These are phyloP conservation scores for Flaveria ramosissima DNA, from an alignment of 129 eudicot species.

Conservation along the genomic window DNA sequence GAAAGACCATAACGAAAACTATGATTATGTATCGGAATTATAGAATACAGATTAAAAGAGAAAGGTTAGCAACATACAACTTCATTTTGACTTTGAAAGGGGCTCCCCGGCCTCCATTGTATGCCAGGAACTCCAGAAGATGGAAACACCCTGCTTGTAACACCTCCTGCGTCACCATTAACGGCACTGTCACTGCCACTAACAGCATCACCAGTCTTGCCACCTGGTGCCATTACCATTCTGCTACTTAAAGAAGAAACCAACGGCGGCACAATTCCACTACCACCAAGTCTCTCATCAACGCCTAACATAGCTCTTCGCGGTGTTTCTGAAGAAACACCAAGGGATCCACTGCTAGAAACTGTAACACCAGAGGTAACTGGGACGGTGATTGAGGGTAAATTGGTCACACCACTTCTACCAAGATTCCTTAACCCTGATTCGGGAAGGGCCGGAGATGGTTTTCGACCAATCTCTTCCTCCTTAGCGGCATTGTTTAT, in stretches of 20 bases:
- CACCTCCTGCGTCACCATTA: conserved; percentile 56
- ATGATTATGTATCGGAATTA: background rate
- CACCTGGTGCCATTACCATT: conserved; percentile 61
- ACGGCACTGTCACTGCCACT: conserved; percentile 55
- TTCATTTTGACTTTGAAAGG: conserved; percentile 86
- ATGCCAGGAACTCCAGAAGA: conserved; percentile 77
- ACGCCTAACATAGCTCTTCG: conserved; percentile 64
- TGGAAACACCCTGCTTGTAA: conserved; percentile 63
- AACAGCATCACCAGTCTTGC: conserved; percentile 52
- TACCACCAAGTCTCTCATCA: conserved; percentile 69
- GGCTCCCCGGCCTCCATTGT: conserved; percentile 96
- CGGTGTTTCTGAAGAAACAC: conserved; percentile 57
- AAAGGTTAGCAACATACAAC: conserved; percentile 48
- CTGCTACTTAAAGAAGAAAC: conserved; percentile 63
- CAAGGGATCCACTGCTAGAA: conserved; percentile 56
- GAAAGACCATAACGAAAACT: background rate
- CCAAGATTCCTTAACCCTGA: conserved; percentile 63
- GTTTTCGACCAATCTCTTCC: conserved; percentile 66
- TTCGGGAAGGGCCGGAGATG: conserved; percentile 69
- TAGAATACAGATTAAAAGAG: background rate
- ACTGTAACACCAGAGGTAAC: conserved; percentile 47
- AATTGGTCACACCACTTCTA: conserved; percentile 52
- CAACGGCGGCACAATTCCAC: conserved; percentile 51
- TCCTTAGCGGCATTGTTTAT: conserved; percentile 57
- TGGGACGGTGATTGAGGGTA: conserved; percentile 52